Conservation (phyloP, 2,329 filamentous ascomycete genomes). For the Rutstroemia sp. region DNA sequence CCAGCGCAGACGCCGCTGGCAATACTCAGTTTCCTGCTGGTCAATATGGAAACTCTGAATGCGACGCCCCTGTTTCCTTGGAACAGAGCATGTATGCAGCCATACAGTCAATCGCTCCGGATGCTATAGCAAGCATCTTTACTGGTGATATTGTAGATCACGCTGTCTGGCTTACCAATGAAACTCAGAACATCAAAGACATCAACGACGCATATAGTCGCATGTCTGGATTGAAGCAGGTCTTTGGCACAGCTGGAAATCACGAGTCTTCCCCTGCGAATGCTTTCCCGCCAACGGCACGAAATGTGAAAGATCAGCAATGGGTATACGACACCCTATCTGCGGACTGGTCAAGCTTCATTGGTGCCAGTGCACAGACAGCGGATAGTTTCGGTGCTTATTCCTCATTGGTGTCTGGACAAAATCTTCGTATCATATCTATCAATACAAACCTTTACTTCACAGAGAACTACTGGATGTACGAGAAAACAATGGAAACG, state of each 20-base stretch:
- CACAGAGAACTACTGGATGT: constrained; percentile 35
- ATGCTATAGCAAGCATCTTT: constrained; percentile 31
- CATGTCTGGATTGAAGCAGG: constrained; percentile 27
- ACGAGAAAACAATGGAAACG: constrained; percentile 31
- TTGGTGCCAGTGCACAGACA: constrained; percentile 25
- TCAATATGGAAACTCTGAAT: constrained; percentile 32
- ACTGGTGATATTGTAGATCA: constrained; percentile 36
- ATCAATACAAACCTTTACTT: constrained; percentile 38
- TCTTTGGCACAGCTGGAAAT: constrained; percentile 34
- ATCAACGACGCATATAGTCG: constrained; percentile 32
- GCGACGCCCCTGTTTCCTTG: constrained; percentile 33
- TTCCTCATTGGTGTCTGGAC: constrained; percentile 26
- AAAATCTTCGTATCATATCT: constrained; percentile 34
- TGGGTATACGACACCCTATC: constrained; percentile 34
- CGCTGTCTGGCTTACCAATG: constrained; percentile 30
- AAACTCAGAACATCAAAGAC: constrained; percentile 29
- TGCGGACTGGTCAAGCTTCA: constrained; percentile 30
- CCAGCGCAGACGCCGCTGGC: constrained; percentile 31
- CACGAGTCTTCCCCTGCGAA: constrained; percentile 34
- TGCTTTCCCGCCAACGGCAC: constrained; percentile 28
- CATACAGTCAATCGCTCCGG: constrained; percentile 27
- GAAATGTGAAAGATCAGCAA: constrained; percentile 23
- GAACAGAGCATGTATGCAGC: constrained; percentile 34
- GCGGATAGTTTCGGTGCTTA: constrained; percentile 32
- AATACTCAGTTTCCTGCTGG: constrained; percentile 33